These are phyloP conservation scores for Rugosomyces carneus DNA, from an alignment of 1,284 basidiomycete species.

Conservation along the genomic window DNA sequence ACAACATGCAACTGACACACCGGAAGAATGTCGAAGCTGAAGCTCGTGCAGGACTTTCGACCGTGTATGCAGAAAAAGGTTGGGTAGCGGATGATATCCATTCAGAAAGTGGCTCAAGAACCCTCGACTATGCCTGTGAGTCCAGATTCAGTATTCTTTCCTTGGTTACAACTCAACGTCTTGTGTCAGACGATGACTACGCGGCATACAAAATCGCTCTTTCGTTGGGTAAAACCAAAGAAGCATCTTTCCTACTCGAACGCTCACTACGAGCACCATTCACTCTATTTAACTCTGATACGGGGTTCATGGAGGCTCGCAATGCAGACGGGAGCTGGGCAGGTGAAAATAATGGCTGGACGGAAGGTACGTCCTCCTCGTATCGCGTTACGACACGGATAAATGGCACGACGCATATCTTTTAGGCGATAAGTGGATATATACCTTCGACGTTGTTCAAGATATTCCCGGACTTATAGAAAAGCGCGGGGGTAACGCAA, in stretches of 20 bases:
- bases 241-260: conserved; percentile 46
- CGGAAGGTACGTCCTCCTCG: conserved; percentile 43
- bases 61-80: conserved; percentile 57
- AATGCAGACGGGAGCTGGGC: conserved; percentile 68
- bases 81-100: conserved; percentile 80
- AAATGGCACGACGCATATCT: background rate
- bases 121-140: conserved; percentile 74
- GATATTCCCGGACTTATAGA: conserved; percentile 61
- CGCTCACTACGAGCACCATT: conserved; percentile 55
- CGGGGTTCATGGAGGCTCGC: conserved; percentile 79
- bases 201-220: conserved; percentile 61
- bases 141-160: conserved; percentile 7
- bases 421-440: conserved; percentile 73
- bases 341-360: conserved; percentile 68
- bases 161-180: background rate
- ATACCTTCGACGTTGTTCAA: conserved; percentile 73
- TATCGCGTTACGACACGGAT: background rate
- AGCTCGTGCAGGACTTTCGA: conserved; percentile 72
- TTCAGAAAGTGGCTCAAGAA: conserved; percentile 75
- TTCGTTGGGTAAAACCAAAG: conserved; percentile 41
- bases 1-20: conserved; percentile 8
- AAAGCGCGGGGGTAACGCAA: conserved; percentile 58
- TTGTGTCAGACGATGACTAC: conserved; percentile 65
- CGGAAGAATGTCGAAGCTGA: conserved; percentile 72
- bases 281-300: conserved; percentile 64